Conservation (phyloP, 2,329 filamentous ascomycete species). For the Gaeumannomyces tritici region DNA sequence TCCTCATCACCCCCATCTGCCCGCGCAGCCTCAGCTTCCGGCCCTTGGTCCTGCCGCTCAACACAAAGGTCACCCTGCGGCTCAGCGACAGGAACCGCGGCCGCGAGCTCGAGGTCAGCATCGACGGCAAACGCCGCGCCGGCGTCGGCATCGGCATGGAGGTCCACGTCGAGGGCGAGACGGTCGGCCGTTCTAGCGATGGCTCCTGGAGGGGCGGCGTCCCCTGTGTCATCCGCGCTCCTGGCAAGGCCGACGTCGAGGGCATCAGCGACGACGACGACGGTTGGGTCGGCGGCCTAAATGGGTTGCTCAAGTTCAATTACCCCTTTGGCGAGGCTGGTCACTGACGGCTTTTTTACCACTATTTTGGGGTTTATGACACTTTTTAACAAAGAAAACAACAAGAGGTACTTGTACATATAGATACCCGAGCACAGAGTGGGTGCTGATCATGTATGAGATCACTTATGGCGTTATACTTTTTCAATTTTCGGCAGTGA, state of each 20-base stretch:
- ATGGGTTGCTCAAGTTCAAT: slow-evolving; percentile 92
- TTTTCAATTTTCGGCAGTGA: too few relatives aligned
- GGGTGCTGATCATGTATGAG: background rate
- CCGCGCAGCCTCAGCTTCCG: slow-evolving; percentile 86
- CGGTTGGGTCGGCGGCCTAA: slow-evolving; percentile 92
- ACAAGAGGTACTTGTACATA: background rate
- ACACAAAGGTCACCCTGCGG: slow-evolving; percentile 72
- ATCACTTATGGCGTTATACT: too few relatives aligned
- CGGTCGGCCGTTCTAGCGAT: slow-evolving; percentile 43
- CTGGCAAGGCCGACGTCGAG: slow-evolving; percentile 29
- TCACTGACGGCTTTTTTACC: background rate
- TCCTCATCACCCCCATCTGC: slow-evolving; percentile 90
- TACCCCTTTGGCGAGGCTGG: slow-evolving; percentile 75
- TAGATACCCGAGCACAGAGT: background rate
- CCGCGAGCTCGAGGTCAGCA: slow-evolving; percentile 67
- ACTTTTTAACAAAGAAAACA: background rate
- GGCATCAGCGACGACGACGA: slow-evolving; percentile 59
- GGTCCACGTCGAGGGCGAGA: slow-evolving; percentile 80
- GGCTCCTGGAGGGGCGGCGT: slow-evolving; percentile 65
- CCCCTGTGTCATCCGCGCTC: slow-evolving; percentile 73
- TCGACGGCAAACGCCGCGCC: slow-evolving; percentile 63
- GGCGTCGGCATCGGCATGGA: slow-evolving; percentile 70
- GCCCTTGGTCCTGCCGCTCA: slow-evolving; percentile 78
- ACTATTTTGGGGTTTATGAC: background rate
- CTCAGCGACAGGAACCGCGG: slow-evolving; percentile 74